phyloP scores from a whole-genome alignment of 257 asterid species.

The Primulina eburnea region DNA sequence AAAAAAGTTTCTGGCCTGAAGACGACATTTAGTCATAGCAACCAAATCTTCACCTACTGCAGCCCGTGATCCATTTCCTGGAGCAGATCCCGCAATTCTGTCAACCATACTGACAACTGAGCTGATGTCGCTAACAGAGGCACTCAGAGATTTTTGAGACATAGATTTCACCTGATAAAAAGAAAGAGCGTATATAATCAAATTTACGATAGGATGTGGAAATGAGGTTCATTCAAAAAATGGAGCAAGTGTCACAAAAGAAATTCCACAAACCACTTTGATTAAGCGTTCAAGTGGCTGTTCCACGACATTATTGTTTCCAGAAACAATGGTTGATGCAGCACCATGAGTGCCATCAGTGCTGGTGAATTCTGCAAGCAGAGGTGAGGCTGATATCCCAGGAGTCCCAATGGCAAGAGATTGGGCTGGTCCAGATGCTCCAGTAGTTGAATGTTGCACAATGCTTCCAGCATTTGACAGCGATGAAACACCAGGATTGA shows the following conservation, averaged over 20 bases:
- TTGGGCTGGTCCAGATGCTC: constrained; percentile 61
- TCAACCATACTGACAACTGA: constrained; percentile 93
- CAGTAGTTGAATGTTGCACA: constrained; percentile 50
- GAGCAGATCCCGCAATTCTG: constrained; percentile 98
- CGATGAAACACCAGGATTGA: constrained; percentile 53
- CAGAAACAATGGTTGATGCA: constrained; percentile 54
- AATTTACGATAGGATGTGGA: constrained; percentile 1
- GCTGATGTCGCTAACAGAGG: constrained; percentile 78
- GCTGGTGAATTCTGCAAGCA: constrained; percentile 81
- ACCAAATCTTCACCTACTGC: constrained; percentile 98
- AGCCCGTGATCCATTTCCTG: constrained; percentile 97
- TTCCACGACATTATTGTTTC: constrained; percentile 59
- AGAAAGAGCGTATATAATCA: constrained; percentile 14
- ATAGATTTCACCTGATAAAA: constrained; percentile 67
- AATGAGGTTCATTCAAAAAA: not conserved
- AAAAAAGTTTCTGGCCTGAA: constrained; percentile 79
- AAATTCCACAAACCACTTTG: constrained; percentile 54
- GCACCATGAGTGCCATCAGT: constrained; percentile 76
- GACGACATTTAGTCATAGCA: constrained; percentile 91
- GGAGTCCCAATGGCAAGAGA: constrained; percentile 95
- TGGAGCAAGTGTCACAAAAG: constrained; percentile 2
- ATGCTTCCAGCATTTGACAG: constrained; percentile 61
- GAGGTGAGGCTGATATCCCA: constrained; percentile 95
- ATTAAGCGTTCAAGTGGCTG: constrained; percentile 81
- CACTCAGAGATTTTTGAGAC: constrained; percentile 62